Evolutionary conservation across 495 filamentous ascomycete genomes (phyloP), one percentile per base, ranked within the genome.

Genomic region (Penicillium ucsense): DNA sequence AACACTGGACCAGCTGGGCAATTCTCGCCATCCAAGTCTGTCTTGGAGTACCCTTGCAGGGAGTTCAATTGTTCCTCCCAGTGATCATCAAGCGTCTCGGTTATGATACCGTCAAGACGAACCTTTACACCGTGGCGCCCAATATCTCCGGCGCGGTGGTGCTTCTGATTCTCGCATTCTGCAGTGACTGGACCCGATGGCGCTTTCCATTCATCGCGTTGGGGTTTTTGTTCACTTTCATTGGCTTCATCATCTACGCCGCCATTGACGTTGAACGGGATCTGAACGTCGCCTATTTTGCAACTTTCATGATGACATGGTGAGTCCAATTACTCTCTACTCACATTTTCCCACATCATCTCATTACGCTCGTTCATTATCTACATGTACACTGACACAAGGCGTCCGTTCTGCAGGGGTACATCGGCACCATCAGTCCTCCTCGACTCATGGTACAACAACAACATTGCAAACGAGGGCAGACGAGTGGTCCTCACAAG

Each of bases 221-320:
- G 2, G 84, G 83, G 4, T 88, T 88, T 61, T 61, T 81, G 6
- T 76, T 88, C 58, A 86, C 85, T 0, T 84, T 88, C 52, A 67
- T 79, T 41, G 86, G 86, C 4, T 85, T 90, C 63, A 75, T 88
- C 56, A 84, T 90, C 57, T 88, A 82, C 51, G 81, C 81, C 0
- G 69, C 77, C 32, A 84, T 88, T 47, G 50, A 88, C 54, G 81
- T 85, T 10, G 50, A 76, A 47, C 48, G 59, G 1, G 62, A 82
- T 33, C 62, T 81, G 8, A 71, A 78, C 31, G 71, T 88, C 3
- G 85, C 84, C 3, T 90, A 90, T 48, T 89, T 85, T 46, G 83
- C 84, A 8, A 78, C 73, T 20, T 90, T 89, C 60, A 87, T 89
- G 83, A 88, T 90, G 84, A 83, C 79, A 10, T 89, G 85, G 48